Percentiles rank a stretch among this genome's conserved stretches.
Evolutionary conservation across 441 rosid genomes (phyloP).

Genomic region (Isatis lusitanica): DNA sequence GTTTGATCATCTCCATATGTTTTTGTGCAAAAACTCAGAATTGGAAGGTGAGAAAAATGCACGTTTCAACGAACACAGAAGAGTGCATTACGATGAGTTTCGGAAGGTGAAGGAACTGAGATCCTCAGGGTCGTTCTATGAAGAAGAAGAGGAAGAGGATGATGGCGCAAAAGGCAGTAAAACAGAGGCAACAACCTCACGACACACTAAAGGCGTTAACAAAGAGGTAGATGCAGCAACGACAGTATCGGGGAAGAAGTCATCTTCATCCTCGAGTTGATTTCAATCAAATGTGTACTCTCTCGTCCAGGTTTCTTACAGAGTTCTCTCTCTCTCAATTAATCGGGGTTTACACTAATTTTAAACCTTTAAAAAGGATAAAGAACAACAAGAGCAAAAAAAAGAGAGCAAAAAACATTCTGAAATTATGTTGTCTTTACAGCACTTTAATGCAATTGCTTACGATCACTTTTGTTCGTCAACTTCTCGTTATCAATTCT

Average conservation of each 20-base stretch:
- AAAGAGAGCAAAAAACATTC: not conserved
- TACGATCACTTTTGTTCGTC: not conserved
- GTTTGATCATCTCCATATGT: not conserved
- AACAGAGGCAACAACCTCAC: conserved; percentile 40
- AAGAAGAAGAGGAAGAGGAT: conserved; percentile 60
- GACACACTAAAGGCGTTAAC: conserved; percentile 47
- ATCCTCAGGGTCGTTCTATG: conserved; percentile 61
- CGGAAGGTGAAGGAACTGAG: conserved; percentile 78
- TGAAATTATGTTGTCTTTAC: conserved; percentile 9
- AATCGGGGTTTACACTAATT: not conserved
- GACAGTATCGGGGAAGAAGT: conserved; percentile 27
- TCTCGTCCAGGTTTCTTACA: conserved; percentile 12
- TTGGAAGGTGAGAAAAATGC: conserved; percentile 43
- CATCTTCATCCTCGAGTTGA: conserved; percentile 30
- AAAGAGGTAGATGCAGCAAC: conserved; percentile 40
- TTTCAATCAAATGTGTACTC: conserved; percentile 10
- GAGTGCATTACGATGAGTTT: conserved; percentile 88
- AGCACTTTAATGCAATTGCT: conserved; percentile 1
- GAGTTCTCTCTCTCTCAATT: not conserved
- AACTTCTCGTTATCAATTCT: not conserved
- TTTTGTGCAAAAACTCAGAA: conserved; percentile 38
- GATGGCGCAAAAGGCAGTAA: conserved; percentile 36
- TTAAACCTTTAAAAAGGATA: not conserved
- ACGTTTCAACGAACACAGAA: conserved; percentile 77
- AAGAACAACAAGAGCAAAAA: not conserved